Evolutionary conservation across 371 early-diverging fungal species (phyloP), one percentile per base, ranked within the genome.

Genomic region (Mucor racemosus): DNA sequence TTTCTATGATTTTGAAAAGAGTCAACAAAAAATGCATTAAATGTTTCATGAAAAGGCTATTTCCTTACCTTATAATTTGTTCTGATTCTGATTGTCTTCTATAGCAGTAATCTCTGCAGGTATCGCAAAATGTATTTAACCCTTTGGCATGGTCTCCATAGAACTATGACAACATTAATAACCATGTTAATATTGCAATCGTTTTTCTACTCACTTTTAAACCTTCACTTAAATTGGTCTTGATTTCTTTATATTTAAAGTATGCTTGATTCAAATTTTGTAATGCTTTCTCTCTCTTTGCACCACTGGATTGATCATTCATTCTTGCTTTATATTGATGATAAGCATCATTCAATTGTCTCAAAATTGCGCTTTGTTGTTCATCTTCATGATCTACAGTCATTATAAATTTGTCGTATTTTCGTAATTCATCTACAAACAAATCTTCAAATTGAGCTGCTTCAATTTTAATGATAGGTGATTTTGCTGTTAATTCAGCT

Each of bases 401-500:
- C 66, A 89, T 81, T n/a, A 87, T 62, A 71, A 86, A 88, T 3
- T 76, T 75, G 62, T 89, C 88, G 54, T 94, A 95, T 66, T 86
- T 88, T 58, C 86, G 78, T 36, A 94, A 64, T 19, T 88, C 82
- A 57, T 89, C 85, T 19, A 79, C 81, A 79, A 94, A 93, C 46
- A 91, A 65, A 10, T 89, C 89, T 64, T 92, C 92, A 64, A 92
- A 92, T 60, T 91, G 91, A n/a, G 90, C 89, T n/a, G 90, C 84
- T 67, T 92, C 93, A 58, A 92, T 88, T 67, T 90, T 89, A 53
- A 87, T 78, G 0, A 86, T 85, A 0, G 90, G 89, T 7, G 89
- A 86, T 34, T 80, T 78, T 17, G 86, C 76, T 0, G 83, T 85
- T 10, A 83, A 61, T 53, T 80, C 73, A 9, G 82, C 84, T 1